Percentiles rank a stretch among this genome's conserved stretches.
Evolutionary conservation across 2,329 filamentous ascomycete species (phyloP).

Genomic region (Paradendryphiella salina): DNA sequence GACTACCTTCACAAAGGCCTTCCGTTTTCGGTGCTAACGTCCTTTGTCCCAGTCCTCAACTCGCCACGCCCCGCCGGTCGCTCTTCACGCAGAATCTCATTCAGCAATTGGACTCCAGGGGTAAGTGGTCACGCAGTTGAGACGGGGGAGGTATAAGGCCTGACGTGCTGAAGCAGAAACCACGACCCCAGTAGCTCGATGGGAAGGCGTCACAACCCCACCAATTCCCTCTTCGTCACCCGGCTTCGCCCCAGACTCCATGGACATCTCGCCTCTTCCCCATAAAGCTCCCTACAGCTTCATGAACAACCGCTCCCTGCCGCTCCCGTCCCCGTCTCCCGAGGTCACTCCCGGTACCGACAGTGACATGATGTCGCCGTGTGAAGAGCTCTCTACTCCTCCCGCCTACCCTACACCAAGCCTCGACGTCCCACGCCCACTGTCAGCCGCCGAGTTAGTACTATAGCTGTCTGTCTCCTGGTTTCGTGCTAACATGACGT

Average conservation of each 20-base stretch:
- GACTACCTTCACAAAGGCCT: conserved; percentile 32
- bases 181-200: conserved; percentile 51
- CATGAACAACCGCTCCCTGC: conserved; percentile 64
- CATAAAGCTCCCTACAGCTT: conserved; percentile 75
- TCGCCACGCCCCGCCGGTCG: conserved; percentile 80
- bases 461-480: neutral
- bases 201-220: conserved; percentile 78
- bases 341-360: conserved; percentile 53
- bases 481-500: conserved; percentile 23
- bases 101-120: conserved; percentile 59
- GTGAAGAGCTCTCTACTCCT: conserved; percentile 36
- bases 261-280: conserved; percentile 89
- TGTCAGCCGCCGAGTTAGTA: conserved; percentile 46
- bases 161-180: conserved; percentile 45
- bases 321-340: conserved; percentile 72
- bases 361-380: conserved; percentile 50
- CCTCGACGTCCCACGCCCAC: conserved; percentile 41
- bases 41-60: conserved; percentile 67
- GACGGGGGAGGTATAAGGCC: conserved; percentile 27
- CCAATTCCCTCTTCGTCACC: conserved; percentile 85
- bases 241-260: conserved; percentile 69
- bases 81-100: conserved; percentile 78
- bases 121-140: conserved; percentile 53
- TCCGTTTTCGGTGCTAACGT: conserved; percentile 43
- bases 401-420: conserved; percentile 31